Evolutionary conservation across 805 yeast genomes (phyloP), one percentile per base, ranked within the genome.

Genomic region (Tetrapisispora taiwanensis): DNA sequence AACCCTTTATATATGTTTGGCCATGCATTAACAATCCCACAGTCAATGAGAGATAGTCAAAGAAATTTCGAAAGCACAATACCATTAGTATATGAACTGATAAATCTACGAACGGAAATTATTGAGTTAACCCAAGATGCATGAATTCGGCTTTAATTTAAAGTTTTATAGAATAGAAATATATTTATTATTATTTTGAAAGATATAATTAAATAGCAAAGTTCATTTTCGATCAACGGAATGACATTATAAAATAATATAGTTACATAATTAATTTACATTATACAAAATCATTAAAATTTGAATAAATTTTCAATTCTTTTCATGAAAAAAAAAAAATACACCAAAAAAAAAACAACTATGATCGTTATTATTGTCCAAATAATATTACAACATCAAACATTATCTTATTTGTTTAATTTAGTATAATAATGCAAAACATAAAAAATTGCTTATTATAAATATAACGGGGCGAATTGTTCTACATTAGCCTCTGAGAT

Each of bases 1-100:
- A 60, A 61, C 35, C 63, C 66, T 8, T 50, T 61, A 7, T 39
- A 39, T 7, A 61, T 61, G 66, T 61, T 61, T 48, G 64, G 63
- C 1, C 62, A 56, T 12, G 56, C 51, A 3, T 47, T 61, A 14
- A 46, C 56, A 4, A 45, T 54, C 4, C 66, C 66, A 13, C 33
- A 44, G 1, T 51, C 58, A 17, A 36, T 61, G 35, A 50, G 62
- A 42, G 54, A 53, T 33, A 52, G 52, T 27, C 65, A 61, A 42
- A 37, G 51, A 19, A 48, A 52, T 28, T 61, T 59, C 37, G 55
- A 53, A 46, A 53, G 58, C 27, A 46, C 46, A 15, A 46, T 56
- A 6, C 54, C 53, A 2, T 19, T 59, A 10, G 41, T 58, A 17
- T 41, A 46, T 9, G 53, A 58, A 34, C 36, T 61, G 19, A 48